Evolutionary conservation across 192 early-diverging fungal species (phyloP), one percentile per base, ranked within the genome.

Genomic region (Mortierella antarctica): DNA sequence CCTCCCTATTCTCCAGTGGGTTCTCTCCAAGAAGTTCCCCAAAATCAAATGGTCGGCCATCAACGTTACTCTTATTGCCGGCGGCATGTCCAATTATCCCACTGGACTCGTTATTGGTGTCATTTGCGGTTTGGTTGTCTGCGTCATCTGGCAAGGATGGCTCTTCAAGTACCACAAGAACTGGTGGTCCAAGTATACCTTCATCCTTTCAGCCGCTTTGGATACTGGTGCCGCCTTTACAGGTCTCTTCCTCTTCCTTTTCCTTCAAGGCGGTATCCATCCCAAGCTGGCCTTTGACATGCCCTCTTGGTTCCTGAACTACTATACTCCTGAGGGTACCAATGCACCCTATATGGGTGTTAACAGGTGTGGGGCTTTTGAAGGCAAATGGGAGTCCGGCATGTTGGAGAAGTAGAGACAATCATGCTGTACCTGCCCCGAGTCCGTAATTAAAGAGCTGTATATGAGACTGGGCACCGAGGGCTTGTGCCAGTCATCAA

Each of bases 111-210:
- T 80, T 11, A 50, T 84, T 58, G 84, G 84, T 41, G 75, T 62
- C 15, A 40, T 68, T 0, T 39, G 59, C 11, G 45, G 51, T 12
- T 47, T 75, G 23, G 14, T 62, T 15, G 60, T 85, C 40, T 73
- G 80, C 17, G 79, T 86, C 21, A 57, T 93, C 39, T 89, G 85
- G 61, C 85, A 89, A 77, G 87, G 65, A 57, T 84, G 69, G 44
- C 50, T 89, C 7, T 82, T 79, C 78, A 82, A 83, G 31, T 83
- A 89, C 71, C 65, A 74, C 62, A 73, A 85, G 40, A 52, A 44
- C 5, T 90, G 89, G 89, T 91, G 90, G 47, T 47, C 68, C 40
- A 92, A 88, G 62, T 91, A 93, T 73, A 91, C 91, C 58, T 92
- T 91, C 79, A 83, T 94, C 18, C 56, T 92, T 20, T 88, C 87